These are phyloP conservation scores for Fusarium sp. DNA, from an alignment of 2,329 filamentous ascomycete genomes.

Conservation along the genomic window DNA sequence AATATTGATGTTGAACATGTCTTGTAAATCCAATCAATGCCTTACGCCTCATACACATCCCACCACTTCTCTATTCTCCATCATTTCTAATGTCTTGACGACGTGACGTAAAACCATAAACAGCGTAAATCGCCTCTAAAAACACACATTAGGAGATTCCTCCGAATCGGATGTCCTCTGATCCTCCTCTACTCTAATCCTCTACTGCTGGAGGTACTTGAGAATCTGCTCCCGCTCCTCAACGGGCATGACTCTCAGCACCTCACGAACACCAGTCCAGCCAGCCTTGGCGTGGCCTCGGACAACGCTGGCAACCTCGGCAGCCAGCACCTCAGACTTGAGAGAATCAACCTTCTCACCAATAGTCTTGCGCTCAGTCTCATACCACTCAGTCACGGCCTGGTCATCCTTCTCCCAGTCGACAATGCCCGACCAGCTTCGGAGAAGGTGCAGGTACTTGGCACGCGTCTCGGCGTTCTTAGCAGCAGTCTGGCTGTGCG, in stretches of 20 bases:
- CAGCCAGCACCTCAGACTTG: slow-evolving; percentile 76
- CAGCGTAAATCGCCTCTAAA: slow-evolving; percentile 38
- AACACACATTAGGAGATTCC: slow-evolving; percentile 20
- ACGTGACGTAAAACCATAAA: slow-evolving; percentile 34
- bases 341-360: slow-evolving; percentile 86
- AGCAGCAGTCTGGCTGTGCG: slow-evolving; percentile 49
- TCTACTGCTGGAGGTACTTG: slow-evolving; percentile 63
- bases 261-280: slow-evolving; percentile 87
- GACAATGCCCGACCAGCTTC: slow-evolving; percentile 83
- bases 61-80: slow-evolving; percentile 37
- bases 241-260: slow-evolving; percentile 87
- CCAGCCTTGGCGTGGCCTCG: slow-evolving; percentile 71
- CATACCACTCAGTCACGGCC: slow-evolving; percentile 93
- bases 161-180: slow-evolving; percentile 15
- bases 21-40: slow-evolving; percentile 39
- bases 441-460: slow-evolving; percentile 78
- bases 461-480: slow-evolving; percentile 68
- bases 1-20: slow-evolving; percentile 36
- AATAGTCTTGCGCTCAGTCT: slow-evolving; percentile 89
- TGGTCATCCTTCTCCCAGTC: slow-evolving; percentile 84
- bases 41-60: slow-evolving; percentile 40
- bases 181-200: not conserved
- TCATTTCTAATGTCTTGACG: slow-evolving; percentile 39
- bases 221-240: slow-evolving; percentile 89
- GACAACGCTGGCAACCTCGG: slow-evolving; percentile 60